Conservation (phyloP, 768 basidiomycete genomes). For the Lactarius deliciosus region DNA sequence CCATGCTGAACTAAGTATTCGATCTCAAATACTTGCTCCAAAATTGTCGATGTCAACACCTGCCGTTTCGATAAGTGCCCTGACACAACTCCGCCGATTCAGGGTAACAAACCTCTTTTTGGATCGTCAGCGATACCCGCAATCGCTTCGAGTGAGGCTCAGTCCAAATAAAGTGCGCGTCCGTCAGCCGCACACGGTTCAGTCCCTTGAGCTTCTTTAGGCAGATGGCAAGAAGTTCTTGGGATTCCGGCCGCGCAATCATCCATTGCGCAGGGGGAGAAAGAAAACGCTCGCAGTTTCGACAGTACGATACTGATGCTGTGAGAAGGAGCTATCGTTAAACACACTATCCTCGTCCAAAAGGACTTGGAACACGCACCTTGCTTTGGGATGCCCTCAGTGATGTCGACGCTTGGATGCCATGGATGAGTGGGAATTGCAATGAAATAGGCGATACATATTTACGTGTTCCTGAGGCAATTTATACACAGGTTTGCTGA, state of each 20-base stretch:
- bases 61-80: conserved; percentile 32
- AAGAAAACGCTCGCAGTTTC: conserved; percentile 95
- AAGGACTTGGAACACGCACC: conserved; percentile 44
- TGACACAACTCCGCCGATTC: not conserved
- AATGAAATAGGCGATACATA: conserved; percentile 12
- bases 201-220: conserved; percentile 93
- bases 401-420: conserved; percentile 80
- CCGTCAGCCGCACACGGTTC: conserved; percentile 92
- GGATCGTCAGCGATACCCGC: conserved; percentile 91
- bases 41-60: conserved; percentile 92
- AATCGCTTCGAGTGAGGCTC: conserved; percentile 96
- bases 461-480: conserved; percentile 85
- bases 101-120: conserved; percentile 79
- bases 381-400: conserved; percentile 96
- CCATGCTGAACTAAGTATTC: conserved; percentile 93
- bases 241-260: conserved; percentile 81
- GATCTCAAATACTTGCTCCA: conserved; percentile 97
- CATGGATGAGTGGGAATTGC: not conserved
- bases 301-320: conserved; percentile 90
- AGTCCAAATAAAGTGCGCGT: conserved; percentile 99
- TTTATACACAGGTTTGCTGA: conserved; percentile 89
- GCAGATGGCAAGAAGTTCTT: conserved; percentile 92
- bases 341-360: not conserved
- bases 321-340: conserved; percentile 23
- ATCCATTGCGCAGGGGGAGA: conserved; percentile 89